Percentiles rank a stretch among this genome's conserved stretches.
phyloP scores from a whole-genome alignment of 306 rosid species.

The Geum urbanum region DNA sequence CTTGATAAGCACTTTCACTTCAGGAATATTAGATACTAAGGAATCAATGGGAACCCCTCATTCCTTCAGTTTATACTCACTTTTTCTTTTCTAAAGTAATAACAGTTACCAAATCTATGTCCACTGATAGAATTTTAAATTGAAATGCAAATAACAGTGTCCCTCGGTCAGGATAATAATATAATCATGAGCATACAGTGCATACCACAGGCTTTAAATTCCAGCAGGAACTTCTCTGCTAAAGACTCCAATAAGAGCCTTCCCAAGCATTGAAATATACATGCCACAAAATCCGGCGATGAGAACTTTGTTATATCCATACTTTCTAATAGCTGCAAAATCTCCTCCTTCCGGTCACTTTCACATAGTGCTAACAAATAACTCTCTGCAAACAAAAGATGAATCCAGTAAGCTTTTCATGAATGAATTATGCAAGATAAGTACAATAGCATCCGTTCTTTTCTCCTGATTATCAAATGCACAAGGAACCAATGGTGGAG shows the following conservation, averaged over 20 bases:
- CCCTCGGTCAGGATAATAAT: neutral
- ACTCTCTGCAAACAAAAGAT: constrained; percentile 56
- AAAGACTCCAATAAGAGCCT: constrained; percentile 50
- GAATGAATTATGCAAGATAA: constrained; percentile 22
- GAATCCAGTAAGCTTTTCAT: constrained; percentile 17
- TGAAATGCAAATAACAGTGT: neutral
- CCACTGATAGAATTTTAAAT: neutral
- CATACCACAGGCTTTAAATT: constrained; percentile 45
- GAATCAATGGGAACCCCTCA: constrained; percentile 8
- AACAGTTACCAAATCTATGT: constrained; percentile 9
- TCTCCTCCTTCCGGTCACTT: constrained; percentile 52
- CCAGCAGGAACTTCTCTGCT: constrained; percentile 60
- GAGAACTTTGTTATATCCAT: constrained; percentile 50
- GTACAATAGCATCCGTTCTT: constrained; percentile 10
- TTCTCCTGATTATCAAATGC: constrained; percentile 15
- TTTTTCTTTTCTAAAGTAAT: constrained; percentile 19
- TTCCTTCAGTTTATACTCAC: too few species aligned
- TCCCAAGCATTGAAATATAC: constrained; percentile 67
- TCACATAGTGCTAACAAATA: constrained; percentile 82
- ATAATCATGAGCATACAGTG: constrained; percentile 46
- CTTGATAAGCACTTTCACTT: constrained; percentile 11
- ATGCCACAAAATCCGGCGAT: constrained; percentile 33
- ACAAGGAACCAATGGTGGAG: constrained; percentile 20
- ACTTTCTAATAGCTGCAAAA: constrained; percentile 57
- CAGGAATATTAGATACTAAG: constrained; percentile 3